These are phyloP conservation scores for Chernovozyma sophiae-reginae DNA, from an alignment of 1,139 yeast genomes.

Conservation along the genomic window DNA sequence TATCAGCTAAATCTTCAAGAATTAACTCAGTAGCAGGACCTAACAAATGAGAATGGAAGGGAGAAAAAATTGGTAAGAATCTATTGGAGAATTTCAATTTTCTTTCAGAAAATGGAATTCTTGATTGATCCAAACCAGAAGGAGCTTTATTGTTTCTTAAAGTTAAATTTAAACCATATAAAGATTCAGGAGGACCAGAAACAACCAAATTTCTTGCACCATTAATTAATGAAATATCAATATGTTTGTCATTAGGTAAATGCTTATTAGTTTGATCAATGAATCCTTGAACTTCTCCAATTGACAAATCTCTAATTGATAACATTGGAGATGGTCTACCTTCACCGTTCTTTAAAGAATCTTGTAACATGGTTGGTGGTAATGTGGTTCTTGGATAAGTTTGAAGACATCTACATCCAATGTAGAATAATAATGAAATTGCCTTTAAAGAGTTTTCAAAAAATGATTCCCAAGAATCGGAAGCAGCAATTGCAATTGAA, in stretches of 20 bases:
- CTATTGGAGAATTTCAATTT: constrained; percentile 89
- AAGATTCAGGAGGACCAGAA: constrained; percentile 98
- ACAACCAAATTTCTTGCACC: constrained; percentile 96
- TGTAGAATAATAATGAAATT: constrained; percentile 79
- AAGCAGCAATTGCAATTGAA: constrained; percentile 84
- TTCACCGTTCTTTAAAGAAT: constrained; percentile 89
- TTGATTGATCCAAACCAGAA: constrained; percentile 88
- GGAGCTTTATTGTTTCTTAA: constrained; percentile 94
- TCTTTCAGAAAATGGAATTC: constrained; percentile 90
- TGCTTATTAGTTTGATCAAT: constrained; percentile 88
- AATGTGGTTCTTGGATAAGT: constrained; percentile 90
- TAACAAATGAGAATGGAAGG: constrained; percentile 91
- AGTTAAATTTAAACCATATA: constrained; percentile 89
- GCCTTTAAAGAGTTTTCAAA: constrained; percentile 70
- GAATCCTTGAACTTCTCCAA: constrained; percentile 71
- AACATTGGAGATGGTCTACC: constrained; percentile 98
- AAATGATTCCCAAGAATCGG: constrained; percentile 84
- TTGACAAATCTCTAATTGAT: constrained; percentile 82
- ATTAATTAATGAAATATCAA: constrained; percentile 84
- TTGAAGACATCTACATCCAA: constrained; percentile 88
- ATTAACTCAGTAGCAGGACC: constrained; percentile 67
- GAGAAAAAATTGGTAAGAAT: constrained; percentile 92
- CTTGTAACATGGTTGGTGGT: constrained; percentile 92
- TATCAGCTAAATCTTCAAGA: constrained; percentile 54
- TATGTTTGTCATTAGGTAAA: constrained; percentile 86